Evolutionary conservation across 352 stramenopile genomes (phyloP), one percentile per base, ranked within the genome.

Genomic region (Globisporangium yorkense): DNA sequence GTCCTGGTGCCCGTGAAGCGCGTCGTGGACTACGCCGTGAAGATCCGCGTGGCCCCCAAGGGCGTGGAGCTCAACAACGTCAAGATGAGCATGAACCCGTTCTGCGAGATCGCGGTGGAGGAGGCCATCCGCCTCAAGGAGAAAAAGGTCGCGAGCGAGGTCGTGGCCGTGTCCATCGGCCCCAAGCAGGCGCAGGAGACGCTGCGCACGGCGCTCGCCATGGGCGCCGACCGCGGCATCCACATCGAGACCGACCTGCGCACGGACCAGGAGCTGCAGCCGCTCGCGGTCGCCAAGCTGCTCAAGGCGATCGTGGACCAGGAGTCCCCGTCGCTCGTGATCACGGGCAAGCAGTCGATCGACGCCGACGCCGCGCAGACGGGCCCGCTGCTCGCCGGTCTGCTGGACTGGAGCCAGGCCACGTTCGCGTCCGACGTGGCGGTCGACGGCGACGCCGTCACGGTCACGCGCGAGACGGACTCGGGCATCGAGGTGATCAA

Each of bases 31-130:
- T 99, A 99, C 64, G 97, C 97, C 47, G 96, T 99, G 20, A 99
- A 99, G 77, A 96, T 99, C 60, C 92, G 96, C 61, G 94, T 99
- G 52, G 79, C 91, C 57, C 82, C 96, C 40, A 83, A 85, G 66
- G 91, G 89, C 52, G 96, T 99, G 29, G 96, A 99, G 62, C 84
- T 99, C 20, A 94, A 94, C 67, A 99, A 99, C 73, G 96, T 99
- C 43, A 99, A 99, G 82, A 99, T 99, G 96, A 97, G 86, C 59
- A 98, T 99, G 92, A 99, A 99, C 81, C 97, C 97, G 24, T 99
- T 99, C 80, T 99, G 97, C 71, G 97, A 98, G 68, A 98, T 98
- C 68, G 95, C 95, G 24, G 84, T 98, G 13, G 97, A 99, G 78
- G 97, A 99, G 70, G 97, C 96, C 31, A 96, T 99, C 63, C 95